Evolutionary conservation across 805 yeast species (phyloP).

Genomic region (Gaillardinia entomophila): DNA sequence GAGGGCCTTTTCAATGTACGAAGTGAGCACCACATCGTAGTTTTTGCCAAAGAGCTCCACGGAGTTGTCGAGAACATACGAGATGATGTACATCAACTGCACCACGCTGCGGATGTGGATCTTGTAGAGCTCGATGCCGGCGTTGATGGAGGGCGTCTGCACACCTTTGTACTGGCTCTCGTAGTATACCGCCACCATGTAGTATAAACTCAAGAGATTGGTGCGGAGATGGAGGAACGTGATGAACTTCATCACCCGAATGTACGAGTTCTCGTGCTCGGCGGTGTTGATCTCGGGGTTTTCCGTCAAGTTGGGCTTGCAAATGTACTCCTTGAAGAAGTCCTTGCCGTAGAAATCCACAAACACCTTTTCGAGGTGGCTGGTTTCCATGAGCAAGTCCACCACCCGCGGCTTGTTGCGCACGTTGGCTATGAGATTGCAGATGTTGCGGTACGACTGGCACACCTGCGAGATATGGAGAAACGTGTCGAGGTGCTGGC

Average conservation of each 20-base stretch:
- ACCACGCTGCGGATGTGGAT: slow-evolving; percentile 35
- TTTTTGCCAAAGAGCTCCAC: slow-evolving; percentile 36
- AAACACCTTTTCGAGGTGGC: slow-evolving; percentile 28
- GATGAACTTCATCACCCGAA: slow-evolving; percentile 31
- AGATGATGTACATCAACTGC: slow-evolving; percentile 37
- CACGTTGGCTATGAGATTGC: slow-evolving; percentile 20
- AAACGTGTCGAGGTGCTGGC: slow-evolving; percentile 8
- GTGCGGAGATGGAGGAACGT: slow-evolving; percentile 33
- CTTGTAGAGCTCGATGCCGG: slow-evolving; percentile 38
- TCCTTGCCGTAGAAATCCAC: slow-evolving; percentile 35
- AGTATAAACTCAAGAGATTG: slow-evolving; percentile 35
- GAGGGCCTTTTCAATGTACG: slow-evolving; percentile 33
- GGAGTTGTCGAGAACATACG: slow-evolving; percentile 36
- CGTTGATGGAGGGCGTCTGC: slow-evolving; percentile 24
- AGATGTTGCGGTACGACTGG: slow-evolving; percentile 22
- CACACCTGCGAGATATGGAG: slow-evolving; percentile 13
- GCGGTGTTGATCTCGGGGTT: slow-evolving; percentile 7
- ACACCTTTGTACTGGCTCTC: slow-evolving; percentile 26
- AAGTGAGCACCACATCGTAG: slow-evolving; percentile 32
- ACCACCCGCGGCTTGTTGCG: slow-evolving; percentile 25
- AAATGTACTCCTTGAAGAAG: slow-evolving; percentile 33
- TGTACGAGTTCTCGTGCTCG: slow-evolving; percentile 21
- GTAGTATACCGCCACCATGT: slow-evolving; percentile 35
- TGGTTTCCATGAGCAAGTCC: slow-evolving; percentile 30
- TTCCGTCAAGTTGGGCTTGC: slow-evolving; percentile 17